Evolutionary conservation across 345 rosid genomes (phyloP).

Genomic region (Ceriops decandra): DNA sequence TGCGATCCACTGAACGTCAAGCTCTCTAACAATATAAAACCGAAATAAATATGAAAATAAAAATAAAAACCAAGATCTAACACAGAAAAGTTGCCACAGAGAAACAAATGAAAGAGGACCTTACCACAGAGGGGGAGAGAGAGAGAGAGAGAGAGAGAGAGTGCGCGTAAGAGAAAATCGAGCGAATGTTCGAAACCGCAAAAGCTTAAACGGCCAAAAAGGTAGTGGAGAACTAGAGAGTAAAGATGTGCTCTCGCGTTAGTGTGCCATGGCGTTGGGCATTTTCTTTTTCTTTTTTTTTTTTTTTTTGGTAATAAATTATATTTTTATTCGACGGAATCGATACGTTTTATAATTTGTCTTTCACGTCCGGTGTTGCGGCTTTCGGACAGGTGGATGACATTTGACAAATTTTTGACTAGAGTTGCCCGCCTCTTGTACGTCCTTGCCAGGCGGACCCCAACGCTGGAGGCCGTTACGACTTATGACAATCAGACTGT

Average conservation of each 20-base stretch:
- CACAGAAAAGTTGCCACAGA: neutral
- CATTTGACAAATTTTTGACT: constrained; percentile 6
- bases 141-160: constrained; percentile 8
- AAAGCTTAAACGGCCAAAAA: constrained; percentile 36
- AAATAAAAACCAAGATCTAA: constrained; percentile 11
- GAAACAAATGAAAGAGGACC: constrained; percentile 4
- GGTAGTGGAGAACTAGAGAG: neutral
- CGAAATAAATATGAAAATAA: neutral
- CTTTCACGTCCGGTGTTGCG: constrained; percentile 34
- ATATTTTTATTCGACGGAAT: constrained; percentile 25
- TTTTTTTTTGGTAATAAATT: too few relatives aligned
- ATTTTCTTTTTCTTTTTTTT: too few relatives aligned
- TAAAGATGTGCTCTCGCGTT: too few relatives aligned
- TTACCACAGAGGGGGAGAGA: neutral
- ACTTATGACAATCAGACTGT: too few relatives aligned
- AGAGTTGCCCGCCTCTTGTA: neutral
- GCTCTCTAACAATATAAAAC: neutral
- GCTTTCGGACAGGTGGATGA: constrained; percentile 18
- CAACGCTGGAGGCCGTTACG: too few relatives aligned
- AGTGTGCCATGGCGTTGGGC: too few relatives aligned
- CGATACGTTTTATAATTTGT: constrained; percentile 20
- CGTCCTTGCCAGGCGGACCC: constrained; percentile 7
- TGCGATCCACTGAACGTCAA: constrained; percentile 27
- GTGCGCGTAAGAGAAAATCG: constrained; percentile 23
- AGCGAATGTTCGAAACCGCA: constrained; percentile 38